Base-by-base conservation (phyloP, 495 filamentous ascomycete genomes). In the Apiosordaria backusii region DNA sequence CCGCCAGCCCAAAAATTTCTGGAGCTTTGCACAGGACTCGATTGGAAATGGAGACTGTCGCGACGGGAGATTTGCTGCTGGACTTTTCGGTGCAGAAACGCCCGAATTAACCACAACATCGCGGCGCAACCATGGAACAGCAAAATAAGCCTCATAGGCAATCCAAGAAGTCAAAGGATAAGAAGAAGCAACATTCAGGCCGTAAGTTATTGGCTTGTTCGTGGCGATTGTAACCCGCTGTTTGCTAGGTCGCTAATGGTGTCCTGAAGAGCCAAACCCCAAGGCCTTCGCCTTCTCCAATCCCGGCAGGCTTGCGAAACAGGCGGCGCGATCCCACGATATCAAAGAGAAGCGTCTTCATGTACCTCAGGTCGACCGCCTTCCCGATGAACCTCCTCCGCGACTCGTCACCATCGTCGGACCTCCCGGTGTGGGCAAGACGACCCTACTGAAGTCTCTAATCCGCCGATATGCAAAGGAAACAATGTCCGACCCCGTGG, bases 391-490 rank as follows among this genome's bases (percentile, higher is more conserved):
- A 77, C 89, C 95, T n/a, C 92, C 95, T 18, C 95, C 95, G 55
- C 84, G 96, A 54, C 86, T 98, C 24, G 93, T 97, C 65, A 88
- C 90, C 55, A 90, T 98, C 52, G 92, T 98, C 78, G 95, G 95
- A 50, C 95, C 95, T 53, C 91, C 94, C 0, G 95, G 95, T 60
- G 94, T 95, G 76, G 85, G 88, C 65, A 79, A 79, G 66, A 76
- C 76, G 21, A 78, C 76, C 19, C 90, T 93, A 24, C 89, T 91
- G 53, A 98, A 98, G 74, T 97, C 94, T 9, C 82, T 99, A 25
- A 91, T 99, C 67, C 88, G 91, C 65, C 87, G 95, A 70, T 99
- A 99, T 78, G 90, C 95, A 25, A 99, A 99, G 74, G 94, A 99
- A 76, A 92, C 90, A 9, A 86, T 99, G 19, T 89, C 91, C 67